A percentile compares a stretch with the other conserved stretches of the same genome.
These are phyloP conservation scores for Laguncularia racemosa DNA, from an alignment of 345 rosid genomes.

Conservation along the genomic window DNA sequence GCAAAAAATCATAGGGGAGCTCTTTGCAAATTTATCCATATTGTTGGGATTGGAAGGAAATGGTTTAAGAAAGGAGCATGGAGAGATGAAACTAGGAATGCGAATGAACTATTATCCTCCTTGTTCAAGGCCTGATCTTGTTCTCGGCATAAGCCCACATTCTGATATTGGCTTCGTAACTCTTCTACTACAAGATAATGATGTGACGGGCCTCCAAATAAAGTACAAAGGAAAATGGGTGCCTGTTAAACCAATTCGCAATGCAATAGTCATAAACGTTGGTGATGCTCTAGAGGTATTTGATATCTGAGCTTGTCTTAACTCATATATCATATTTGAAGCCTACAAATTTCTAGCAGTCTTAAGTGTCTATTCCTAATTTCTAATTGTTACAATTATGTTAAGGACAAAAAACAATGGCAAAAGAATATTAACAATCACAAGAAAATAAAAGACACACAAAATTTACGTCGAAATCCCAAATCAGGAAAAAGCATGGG, in stretches of 20 bases:
- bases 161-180: slow-evolving; percentile 19
- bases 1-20: background rate
- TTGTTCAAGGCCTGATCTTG: slow-evolving; percentile 17
- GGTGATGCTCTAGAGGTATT: slow-evolving; percentile 10
- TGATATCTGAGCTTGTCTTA: too few relatives aligned
- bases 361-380: too few relatives aligned
- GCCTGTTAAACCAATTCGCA: slow-evolving; percentile 21
- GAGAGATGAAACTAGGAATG: slow-evolving; percentile 15
- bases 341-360: too few relatives aligned
- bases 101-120: slow-evolving; percentile 25
- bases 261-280: slow-evolving; percentile 19
- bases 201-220: slow-evolving; percentile 21
- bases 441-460: too few relatives aligned
- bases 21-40: slow-evolving; percentile 9
- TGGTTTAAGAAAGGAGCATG: slow-evolving; percentile 5
- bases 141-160: slow-evolving; percentile 16
- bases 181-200: slow-evolving; percentile 23
- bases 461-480: too few relatives aligned
- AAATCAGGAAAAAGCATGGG: too few relatives aligned
- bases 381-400: too few relatives aligned
- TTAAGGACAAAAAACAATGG: too few relatives aligned
- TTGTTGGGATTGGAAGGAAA: slow-evolving; percentile 15
- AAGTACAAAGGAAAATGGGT: slow-evolving; percentile 16
- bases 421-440: too few relatives aligned
- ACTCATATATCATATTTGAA: too few relatives aligned